These are phyloP conservation scores for Ophiostoma ulmi DNA, from an alignment of 2,329 filamentous ascomycete genomes.

Conservation along the genomic window DNA sequence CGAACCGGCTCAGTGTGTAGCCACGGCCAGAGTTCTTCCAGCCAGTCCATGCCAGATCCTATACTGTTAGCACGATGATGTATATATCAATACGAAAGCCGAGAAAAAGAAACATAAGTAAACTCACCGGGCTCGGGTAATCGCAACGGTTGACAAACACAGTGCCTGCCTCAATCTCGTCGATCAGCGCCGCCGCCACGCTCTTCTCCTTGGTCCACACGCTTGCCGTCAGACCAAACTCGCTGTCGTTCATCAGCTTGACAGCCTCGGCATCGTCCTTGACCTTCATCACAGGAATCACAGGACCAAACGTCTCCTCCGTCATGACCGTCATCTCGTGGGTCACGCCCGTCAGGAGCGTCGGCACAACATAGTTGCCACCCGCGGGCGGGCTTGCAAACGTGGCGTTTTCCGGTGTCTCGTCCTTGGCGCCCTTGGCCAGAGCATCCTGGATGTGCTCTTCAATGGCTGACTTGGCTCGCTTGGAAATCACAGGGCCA, in stretches of 20 bases:
- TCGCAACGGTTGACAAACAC: constrained; percentile 95
- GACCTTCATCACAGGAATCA: constrained; percentile 87
- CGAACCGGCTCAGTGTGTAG: constrained; percentile 80
- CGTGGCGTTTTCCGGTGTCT: constrained; percentile 69
- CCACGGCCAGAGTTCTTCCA: constrained; percentile 97
- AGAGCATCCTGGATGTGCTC: constrained; percentile 78
- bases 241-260: constrained; percentile 84
- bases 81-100: constrained; percentile 9
- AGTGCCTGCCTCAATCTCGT: constrained; percentile 83
- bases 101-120: background rate
- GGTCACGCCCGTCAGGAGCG: constrained; percentile 70
- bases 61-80: constrained; percentile 23
- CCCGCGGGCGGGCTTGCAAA: constrained; percentile 67
- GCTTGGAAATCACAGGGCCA: constrained; percentile 81
- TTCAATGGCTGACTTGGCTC: constrained; percentile 69
- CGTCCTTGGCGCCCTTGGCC: constrained; percentile 74
- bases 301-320: constrained; percentile 90
- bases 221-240: constrained; percentile 91
- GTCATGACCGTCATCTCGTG: constrained; percentile 86
- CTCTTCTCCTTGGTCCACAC: constrained; percentile 89
- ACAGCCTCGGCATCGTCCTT: constrained; percentile 75
- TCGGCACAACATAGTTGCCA: constrained; percentile 86
- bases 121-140: constrained; percentile 79
- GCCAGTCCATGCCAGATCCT: constrained; percentile 94
- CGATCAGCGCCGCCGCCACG: constrained; percentile 68